Evolutionary conservation across 108 stramenopile genomes (phyloP).

Genomic region (Fistulifera pelliculosa): DNA sequence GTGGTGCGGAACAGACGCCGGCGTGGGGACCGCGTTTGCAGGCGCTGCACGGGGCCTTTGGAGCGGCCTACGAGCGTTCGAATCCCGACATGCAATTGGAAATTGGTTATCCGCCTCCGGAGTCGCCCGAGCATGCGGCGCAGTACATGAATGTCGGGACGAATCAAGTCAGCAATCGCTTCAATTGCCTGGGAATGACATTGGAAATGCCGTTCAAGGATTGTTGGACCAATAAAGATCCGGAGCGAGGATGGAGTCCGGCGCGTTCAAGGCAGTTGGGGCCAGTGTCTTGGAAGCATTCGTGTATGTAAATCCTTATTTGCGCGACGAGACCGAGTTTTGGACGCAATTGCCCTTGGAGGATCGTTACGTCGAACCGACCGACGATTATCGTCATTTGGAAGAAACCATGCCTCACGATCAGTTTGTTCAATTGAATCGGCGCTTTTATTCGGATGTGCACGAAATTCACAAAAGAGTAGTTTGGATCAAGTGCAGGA

Average conservation of each 20-base stretch:
- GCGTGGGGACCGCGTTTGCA: conserved; percentile 59
- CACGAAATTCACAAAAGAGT: conserved; percentile 21
- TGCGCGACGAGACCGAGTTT: conserved; percentile 60
- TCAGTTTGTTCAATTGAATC: conserved; percentile 11
- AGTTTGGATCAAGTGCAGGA: background rate
- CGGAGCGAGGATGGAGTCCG: conserved; percentile 55
- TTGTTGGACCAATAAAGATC: conserved; percentile 45
- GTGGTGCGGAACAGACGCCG: conserved; percentile 61
- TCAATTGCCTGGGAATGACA: conserved; percentile 69
- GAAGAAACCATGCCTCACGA: conserved; percentile 12
- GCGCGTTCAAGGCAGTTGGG: conserved; percentile 51
- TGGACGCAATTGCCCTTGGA: conserved; percentile 46
- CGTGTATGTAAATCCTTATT: conserved; percentile 54
- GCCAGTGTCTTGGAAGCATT: conserved; percentile 55
- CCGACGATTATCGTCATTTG: conserved; percentile 19
- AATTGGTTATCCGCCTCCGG: conserved; percentile 60
- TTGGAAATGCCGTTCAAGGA: conserved; percentile 91
- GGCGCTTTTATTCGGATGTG: conserved; percentile 36
- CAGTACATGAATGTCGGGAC: conserved; percentile 68
- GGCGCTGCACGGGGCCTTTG: conserved; percentile 73
- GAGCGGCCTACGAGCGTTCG: conserved; percentile 49
- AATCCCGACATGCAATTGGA: conserved; percentile 73
- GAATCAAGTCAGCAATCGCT: conserved; percentile 70
- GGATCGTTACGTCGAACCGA: conserved; percentile 42
- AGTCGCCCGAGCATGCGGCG: conserved; percentile 21